These are phyloP conservation scores for Daldinia concentrica DNA, from an alignment of 495 filamentous ascomycete genomes.

Conservation along the genomic window DNA sequence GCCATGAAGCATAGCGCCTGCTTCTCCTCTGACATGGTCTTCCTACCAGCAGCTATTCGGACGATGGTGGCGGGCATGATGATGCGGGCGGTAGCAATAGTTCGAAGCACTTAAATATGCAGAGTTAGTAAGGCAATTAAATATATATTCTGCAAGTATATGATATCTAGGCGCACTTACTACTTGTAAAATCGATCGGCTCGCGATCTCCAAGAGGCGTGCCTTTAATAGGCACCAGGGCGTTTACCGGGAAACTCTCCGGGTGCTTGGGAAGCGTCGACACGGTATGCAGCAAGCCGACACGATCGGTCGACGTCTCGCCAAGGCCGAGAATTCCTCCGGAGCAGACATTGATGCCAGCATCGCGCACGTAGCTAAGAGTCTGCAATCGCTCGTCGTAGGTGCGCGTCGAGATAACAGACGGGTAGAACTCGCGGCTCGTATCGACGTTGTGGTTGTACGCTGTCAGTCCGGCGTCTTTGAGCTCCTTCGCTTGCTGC, in stretches of 20 bases:
- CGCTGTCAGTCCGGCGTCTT: slow-evolving; percentile 82
- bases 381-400: slow-evolving; percentile 86
- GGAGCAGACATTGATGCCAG: slow-evolving; percentile 85
- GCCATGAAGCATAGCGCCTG: slow-evolving; percentile 86
- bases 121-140: slow-evolving; percentile 2
- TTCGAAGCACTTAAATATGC: slow-evolving; percentile 63
- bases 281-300: slow-evolving; percentile 81
- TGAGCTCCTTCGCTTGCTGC: slow-evolving; percentile 78
- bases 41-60: slow-evolving; percentile 80
- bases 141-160: background rate
- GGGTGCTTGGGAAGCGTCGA: slow-evolving; percentile 79
- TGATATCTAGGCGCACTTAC: slow-evolving; percentile 29
- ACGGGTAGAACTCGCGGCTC: slow-evolving; percentile 83
- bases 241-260: slow-evolving; percentile 86
- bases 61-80: slow-evolving; percentile 84
- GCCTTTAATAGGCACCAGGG: slow-evolving; percentile 84
- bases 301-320: slow-evolving; percentile 76
- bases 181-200: slow-evolving; percentile 73
- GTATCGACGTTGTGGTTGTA: slow-evolving; percentile 94
- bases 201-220: slow-evolving; percentile 79
- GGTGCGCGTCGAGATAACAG: slow-evolving; percentile 78
- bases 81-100: slow-evolving; percentile 80
- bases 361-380: slow-evolving; percentile 76
- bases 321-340: slow-evolving; percentile 85
- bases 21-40: slow-evolving; percentile 80